Percentiles rank a stretch among this genome's conserved stretches.
Conservation (phyloP, 2,329 filamentous ascomycete species). For the Colletotrichum liaoningense region DNA sequence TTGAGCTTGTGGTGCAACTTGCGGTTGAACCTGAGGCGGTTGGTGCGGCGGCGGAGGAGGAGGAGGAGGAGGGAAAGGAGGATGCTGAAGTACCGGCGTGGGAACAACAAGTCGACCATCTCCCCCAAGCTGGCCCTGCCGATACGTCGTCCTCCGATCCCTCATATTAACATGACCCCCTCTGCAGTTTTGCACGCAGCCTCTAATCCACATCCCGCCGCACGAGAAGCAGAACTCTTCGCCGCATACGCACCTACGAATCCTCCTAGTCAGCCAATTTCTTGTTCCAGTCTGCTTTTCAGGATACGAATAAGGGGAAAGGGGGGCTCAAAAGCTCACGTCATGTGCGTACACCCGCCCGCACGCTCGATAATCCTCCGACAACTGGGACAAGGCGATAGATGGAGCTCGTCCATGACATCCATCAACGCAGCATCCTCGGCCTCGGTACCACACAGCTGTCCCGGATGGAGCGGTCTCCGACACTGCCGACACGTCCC, state of each 20-base stretch:
- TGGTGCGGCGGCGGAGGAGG: not conserved
- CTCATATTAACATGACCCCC: conserved; percentile 14
- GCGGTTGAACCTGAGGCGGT: not conserved
- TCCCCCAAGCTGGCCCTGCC: not conserved
- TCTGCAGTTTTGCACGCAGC: conserved; percentile 6
- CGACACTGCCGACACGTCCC: conserved; percentile 29
- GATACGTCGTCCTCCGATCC: conserved; percentile 9
- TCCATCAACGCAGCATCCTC: conserved; percentile 47
- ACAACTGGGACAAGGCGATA: conserved; percentile 68
- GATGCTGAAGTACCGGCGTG: not conserved
- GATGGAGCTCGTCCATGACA: conserved; percentile 62
- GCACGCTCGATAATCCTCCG: conserved; percentile 68
- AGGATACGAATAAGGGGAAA: not conserved
- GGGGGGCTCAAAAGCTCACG: conserved; percentile 51
- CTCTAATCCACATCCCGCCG: conserved; percentile 6
- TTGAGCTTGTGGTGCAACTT: not conserved
- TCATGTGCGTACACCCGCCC: conserved; percentile 75
- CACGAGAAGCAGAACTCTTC: conserved; percentile 36
- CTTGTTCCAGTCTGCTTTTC: not conserved
- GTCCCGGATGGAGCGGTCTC: conserved; percentile 23
- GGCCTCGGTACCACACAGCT: conserved; percentile 30
- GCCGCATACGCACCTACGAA: conserved; percentile 31
- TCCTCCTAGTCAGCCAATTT: no score
- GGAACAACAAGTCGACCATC: not conserved
- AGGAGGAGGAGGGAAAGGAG: not conserved